Conservation (phyloP, 257 asterid species). For the Solanum arcanum region DNA sequence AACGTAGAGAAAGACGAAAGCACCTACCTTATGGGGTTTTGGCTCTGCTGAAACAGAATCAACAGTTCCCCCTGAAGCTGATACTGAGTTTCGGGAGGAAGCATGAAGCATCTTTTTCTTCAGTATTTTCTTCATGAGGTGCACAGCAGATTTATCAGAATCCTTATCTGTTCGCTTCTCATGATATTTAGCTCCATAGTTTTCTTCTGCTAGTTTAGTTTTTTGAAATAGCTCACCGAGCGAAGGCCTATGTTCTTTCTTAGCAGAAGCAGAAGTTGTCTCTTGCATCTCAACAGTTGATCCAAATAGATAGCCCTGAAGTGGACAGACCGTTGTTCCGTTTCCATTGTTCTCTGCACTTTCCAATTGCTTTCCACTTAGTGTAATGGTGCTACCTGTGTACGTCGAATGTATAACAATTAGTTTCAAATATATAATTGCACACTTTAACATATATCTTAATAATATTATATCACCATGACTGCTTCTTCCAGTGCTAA, state of each 20-base stretch:
- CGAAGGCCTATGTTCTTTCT: conserved; percentile 65
- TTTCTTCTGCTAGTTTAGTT: conserved; percentile 56
- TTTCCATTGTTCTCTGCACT: conserved; percentile 31
- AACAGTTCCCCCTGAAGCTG: conserved; percentile 27
- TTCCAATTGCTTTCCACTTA: conserved; percentile 50
- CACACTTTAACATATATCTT: not conserved
- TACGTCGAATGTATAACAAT: not conserved
- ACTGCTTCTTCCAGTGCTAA: conserved; percentile 62
- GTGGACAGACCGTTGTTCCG: conserved; percentile 58
- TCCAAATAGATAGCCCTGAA: conserved; percentile 79
- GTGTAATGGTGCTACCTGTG: conserved; percentile 44
- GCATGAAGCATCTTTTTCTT: conserved; percentile 38
- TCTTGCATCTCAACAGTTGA: conserved; percentile 56
- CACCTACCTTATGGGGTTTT: conserved; percentile 53
- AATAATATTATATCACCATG: conserved; percentile 14
- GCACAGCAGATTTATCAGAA: conserved; percentile 50
- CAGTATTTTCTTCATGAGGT: conserved; percentile 63
- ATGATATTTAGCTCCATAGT: conserved; percentile 23
- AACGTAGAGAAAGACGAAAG: not conserved
- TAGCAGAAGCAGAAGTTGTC: conserved; percentile 20
- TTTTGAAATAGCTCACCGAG: conserved; percentile 95
- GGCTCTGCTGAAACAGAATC: conserved; percentile 55
- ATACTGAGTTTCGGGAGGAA: conserved; percentile 26
- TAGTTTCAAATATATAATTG: not conserved
- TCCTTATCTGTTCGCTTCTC: conserved; percentile 54